Conservation (phyloP, 2,329 filamentous ascomycete species). For the Aspergillus nomiae region DNA sequence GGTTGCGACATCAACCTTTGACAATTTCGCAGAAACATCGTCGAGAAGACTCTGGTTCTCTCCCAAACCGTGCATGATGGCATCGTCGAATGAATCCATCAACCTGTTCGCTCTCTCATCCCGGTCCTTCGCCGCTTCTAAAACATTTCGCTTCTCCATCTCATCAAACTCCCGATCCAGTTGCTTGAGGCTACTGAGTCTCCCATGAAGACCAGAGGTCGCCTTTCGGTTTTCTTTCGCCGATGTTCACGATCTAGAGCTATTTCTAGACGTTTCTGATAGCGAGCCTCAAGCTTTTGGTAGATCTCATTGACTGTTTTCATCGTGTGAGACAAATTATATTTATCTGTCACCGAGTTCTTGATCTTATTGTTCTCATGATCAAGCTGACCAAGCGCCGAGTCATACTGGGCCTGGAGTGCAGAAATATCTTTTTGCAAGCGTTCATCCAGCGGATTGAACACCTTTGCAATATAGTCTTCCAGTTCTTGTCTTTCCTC, state of each 20-base stretch:
- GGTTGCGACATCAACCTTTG: constrained; percentile 36
- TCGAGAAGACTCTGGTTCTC: constrained; percentile 55
- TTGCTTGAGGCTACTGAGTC: constrained; percentile 54
- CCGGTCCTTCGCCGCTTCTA: constrained; percentile 52
- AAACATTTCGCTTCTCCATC: constrained; percentile 53
- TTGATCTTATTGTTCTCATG: constrained; percentile 40
- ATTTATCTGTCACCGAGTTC: constrained; percentile 32
- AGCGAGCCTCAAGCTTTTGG: constrained; percentile 50
- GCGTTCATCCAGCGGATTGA: constrained; percentile 51
- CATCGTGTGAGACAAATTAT: constrained; percentile 47
- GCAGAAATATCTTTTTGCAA: constrained; percentile 53
- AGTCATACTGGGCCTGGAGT: constrained; percentile 50
- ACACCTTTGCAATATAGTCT: constrained; percentile 53
- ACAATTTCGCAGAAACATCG: constrained; percentile 47
- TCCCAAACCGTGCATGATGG: constrained; percentile 53
- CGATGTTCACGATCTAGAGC: constrained; percentile 57
- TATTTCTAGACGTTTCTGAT: constrained; percentile 52
- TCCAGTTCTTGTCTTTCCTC: constrained; percentile 57
- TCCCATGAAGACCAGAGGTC: constrained; percentile 54
- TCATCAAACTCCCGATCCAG: constrained; percentile 52
- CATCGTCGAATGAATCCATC: constrained; percentile 54
- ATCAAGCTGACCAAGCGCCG: constrained; percentile 45
- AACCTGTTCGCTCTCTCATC: constrained; percentile 53
- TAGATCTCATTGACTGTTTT: constrained; percentile 49
- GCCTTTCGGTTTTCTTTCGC: constrained; percentile 57